phyloP scores from a whole-genome alignment of 192 early-diverging fungal genomes.

The Coemansia umbellata region DNA sequence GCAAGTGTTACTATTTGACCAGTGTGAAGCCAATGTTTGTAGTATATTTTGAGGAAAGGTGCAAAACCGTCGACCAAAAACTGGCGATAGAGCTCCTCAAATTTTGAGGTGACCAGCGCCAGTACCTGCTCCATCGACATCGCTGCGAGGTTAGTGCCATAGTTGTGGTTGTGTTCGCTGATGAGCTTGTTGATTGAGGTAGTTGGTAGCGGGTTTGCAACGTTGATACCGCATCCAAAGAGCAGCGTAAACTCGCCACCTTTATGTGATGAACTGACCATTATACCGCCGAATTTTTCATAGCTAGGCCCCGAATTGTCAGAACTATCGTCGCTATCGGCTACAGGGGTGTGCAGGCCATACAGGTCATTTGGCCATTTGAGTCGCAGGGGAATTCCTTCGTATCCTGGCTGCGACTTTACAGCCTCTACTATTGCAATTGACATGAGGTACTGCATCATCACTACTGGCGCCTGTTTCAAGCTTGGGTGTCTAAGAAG shows the following conservation, averaged over 20 bases:
- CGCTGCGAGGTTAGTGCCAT: slow-evolving; percentile 42
- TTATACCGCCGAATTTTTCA: slow-evolving; percentile 85
- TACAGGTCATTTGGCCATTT: slow-evolving; percentile 99
- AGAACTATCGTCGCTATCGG: slow-evolving; percentile 34
- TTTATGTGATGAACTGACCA: slow-evolving; percentile 79
- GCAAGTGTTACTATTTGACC: slow-evolving; percentile 64
- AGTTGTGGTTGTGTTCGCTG: slow-evolving; percentile 50
- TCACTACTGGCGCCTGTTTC: slow-evolving; percentile 64
- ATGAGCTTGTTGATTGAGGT: slow-evolving; percentile 84
- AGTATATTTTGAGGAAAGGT: slow-evolving; percentile 76
- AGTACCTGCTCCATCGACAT: slow-evolving; percentile 37
- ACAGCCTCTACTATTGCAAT: slow-evolving; percentile 82
- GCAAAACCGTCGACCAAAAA: slow-evolving; percentile 68
- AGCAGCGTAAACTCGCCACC: slow-evolving; percentile 72
- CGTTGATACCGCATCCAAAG: slow-evolving; percentile 85
- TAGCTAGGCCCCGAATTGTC: slow-evolving; percentile 26
- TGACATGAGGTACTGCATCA: slow-evolving; percentile 92
- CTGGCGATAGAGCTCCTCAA: slow-evolving; percentile 71
- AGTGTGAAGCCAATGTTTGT: slow-evolving; percentile 83
- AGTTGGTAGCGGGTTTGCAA: slow-evolving; percentile 80
- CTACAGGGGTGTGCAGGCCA: slow-evolving; percentile 47
- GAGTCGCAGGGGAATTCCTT: slow-evolving; percentile 73
- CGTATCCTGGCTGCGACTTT: slow-evolving; percentile 63
- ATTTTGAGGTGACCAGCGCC: slow-evolving; percentile 60
- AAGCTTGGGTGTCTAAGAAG: slow-evolving; percentile 68